Percentiles rank a stretch among this genome's conserved stretches.
Evolutionary conservation across 2,329 filamentous ascomycete species (phyloP).

Genomic region (Elsinoe fawcettii): DNA sequence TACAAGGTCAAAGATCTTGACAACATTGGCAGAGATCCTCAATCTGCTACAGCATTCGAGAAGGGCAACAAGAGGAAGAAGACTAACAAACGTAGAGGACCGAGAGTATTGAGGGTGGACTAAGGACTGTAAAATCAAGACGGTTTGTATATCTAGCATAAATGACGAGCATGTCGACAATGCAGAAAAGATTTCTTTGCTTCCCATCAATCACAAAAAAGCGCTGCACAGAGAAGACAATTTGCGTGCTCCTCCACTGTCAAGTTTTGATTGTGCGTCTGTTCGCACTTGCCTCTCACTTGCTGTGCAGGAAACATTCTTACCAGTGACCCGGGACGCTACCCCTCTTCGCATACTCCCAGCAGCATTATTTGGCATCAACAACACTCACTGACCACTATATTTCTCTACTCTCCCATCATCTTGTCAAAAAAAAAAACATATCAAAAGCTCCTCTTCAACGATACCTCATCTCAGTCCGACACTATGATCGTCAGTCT

Average conservation of each 20-base stretch:
- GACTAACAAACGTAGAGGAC: constrained; percentile 61
- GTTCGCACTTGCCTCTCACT: neutral
- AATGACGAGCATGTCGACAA: neutral
- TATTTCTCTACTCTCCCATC: neutral
- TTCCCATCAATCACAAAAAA: neutral
- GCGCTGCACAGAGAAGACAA: neutral
- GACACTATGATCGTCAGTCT: neutral
- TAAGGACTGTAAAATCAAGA: constrained; percentile 35
- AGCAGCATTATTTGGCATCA: neutral
- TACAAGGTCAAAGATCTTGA: constrained; percentile 99
- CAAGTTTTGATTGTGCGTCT: neutral
- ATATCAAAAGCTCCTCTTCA: too few relatives aligned
- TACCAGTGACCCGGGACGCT: neutral
- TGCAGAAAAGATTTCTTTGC: constrained; percentile 7
- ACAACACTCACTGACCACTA: neutral
- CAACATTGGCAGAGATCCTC: constrained; percentile 86
- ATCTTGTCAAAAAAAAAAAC: neutral
- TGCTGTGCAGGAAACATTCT: neutral
- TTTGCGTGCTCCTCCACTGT: neutral
- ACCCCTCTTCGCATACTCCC: neutral
- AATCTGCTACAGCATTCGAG: constrained; percentile 60
- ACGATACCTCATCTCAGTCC: neutral
- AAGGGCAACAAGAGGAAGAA: constrained; percentile 80
- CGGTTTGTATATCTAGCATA: constrained; percentile 15
- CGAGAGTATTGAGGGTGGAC: constrained; percentile 63